Evolutionary conservation across 208 protist genomes (phyloP).

Genomic region (Hexamita inflata): DNA sequence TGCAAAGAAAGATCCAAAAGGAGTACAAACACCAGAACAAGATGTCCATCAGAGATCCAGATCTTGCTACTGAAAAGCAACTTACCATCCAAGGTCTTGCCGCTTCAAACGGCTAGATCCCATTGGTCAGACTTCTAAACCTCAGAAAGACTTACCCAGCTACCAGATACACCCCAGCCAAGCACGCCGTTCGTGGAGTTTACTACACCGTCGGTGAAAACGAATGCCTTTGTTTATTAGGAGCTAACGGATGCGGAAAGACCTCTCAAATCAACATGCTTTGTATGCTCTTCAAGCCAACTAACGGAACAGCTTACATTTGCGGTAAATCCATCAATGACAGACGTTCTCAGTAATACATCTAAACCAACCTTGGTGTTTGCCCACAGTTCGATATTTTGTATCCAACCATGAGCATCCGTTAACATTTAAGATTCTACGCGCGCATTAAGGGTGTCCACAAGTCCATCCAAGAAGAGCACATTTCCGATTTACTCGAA

Average conservation of each 20-base stretch:
- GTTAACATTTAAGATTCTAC: slow-evolving; percentile 73
- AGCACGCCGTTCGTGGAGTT: slow-evolving; percentile 26
- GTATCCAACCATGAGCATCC: slow-evolving; percentile 65
- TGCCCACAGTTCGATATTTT: slow-evolving; percentile 81
- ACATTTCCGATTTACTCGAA: neutral
- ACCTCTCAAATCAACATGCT: slow-evolving; percentile 49
- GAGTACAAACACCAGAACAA: too few relatives aligned
- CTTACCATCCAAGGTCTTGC: too few relatives aligned
- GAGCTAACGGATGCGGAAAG: slow-evolving; percentile 57
- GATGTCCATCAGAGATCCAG: too few relatives aligned
- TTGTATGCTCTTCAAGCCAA: slow-evolving; percentile 56
- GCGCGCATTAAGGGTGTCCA: slow-evolving; percentile 63
- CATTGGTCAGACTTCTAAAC: neutral
- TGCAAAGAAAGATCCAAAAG: too few relatives aligned
- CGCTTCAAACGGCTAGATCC: neutral
- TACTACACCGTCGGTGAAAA: slow-evolving; percentile 24
- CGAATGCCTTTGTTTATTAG: slow-evolving; percentile 49
- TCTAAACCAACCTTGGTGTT: slow-evolving; percentile 58
- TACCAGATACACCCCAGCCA: neutral
- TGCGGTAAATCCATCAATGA: slow-evolving; percentile 43
- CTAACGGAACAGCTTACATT: slow-evolving; percentile 51
- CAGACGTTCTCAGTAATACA: slow-evolving; percentile 27
- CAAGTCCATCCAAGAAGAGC: neutral
- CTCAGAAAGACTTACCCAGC: slow-evolving; percentile 13
- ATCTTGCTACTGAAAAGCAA: neutral